A percentile compares a stretch with the other conserved stretches of the same genome.
Evolutionary conservation across 495 filamentous ascomycete genomes (phyloP).

Genomic region (Venustampulla echinocandica): DNA sequence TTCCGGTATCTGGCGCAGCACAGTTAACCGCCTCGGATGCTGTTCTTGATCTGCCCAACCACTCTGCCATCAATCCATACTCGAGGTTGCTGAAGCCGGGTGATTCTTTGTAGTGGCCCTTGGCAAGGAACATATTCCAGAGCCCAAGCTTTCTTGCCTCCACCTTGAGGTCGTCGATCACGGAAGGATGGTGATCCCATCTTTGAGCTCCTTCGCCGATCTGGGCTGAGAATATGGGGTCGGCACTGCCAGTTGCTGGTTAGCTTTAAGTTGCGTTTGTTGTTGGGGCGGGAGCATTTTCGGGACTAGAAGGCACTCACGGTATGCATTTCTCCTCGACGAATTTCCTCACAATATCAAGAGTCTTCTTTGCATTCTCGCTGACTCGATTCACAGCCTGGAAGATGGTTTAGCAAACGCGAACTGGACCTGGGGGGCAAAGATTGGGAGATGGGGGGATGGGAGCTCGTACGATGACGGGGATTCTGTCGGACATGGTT

Average conservation of each 20-base stretch:
- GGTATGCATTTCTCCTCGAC: conserved; percentile 94
- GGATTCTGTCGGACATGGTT: conserved; percentile 58
- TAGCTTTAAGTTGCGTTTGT: neutral
- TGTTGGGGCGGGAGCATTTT: neutral
- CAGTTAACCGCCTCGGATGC: conserved; percentile 89
- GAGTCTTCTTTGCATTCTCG: conserved; percentile 66
- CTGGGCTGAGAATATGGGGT: conserved; percentile 68
- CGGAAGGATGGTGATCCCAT: conserved; percentile 66
- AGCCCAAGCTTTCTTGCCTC: conserved; percentile 78
- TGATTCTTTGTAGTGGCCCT: conserved; percentile 88
- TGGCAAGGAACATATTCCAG: conserved; percentile 97
- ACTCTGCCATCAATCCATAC: conserved; percentile 89
- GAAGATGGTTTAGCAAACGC: conserved; percentile 23
- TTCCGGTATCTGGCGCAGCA: conserved; percentile 85
- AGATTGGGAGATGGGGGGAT: conserved; percentile 31
- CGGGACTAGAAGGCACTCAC: conserved; percentile 27
- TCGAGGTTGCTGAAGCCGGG: conserved; percentile 87
- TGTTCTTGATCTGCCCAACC: conserved; percentile 67
- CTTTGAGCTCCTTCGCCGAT: conserved; percentile 61
- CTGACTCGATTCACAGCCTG: conserved; percentile 56
- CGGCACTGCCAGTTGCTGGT: conserved; percentile 39
- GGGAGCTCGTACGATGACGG: conserved; percentile 59
- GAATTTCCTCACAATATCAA: conserved; percentile 75
- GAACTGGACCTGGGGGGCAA: neutral
- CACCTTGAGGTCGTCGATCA: conserved; percentile 82